These are phyloP conservation scores for Xylariaceae sp. DNA, from an alignment of 2,329 filamentous ascomycete species.

Conservation along the genomic window DNA sequence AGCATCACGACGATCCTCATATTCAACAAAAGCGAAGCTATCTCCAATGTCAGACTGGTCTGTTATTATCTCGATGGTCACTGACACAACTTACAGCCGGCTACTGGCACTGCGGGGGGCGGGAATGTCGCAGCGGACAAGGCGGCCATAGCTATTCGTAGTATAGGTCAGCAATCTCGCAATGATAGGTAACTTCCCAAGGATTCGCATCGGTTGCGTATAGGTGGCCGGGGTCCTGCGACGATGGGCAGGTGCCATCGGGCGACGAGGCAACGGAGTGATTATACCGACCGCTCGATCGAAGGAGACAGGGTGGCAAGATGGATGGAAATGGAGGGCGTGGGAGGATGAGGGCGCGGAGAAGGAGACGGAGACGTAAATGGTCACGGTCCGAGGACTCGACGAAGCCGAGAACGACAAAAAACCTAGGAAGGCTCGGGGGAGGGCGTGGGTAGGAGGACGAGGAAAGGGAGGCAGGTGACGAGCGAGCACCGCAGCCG, in stretches of 20 bases:
- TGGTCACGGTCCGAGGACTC: conserved; percentile 39
- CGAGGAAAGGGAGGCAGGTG: conserved; percentile 29
- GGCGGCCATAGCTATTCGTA: conserved; percentile 79
- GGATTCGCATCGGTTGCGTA: conserved; percentile 27
- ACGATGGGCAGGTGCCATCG: conserved; percentile 28
- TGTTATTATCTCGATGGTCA: conserved; percentile 1
- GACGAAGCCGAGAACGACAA: conserved; percentile 30
- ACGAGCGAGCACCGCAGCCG: conserved; percentile 32
- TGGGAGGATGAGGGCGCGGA: conserved; percentile 24
- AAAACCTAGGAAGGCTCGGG: conserved; percentile 19
- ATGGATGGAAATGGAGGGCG: conserved; percentile 26
- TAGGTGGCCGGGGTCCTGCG: conserved; percentile 27
- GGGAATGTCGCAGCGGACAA: conserved; percentile 97
- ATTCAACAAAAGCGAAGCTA: conserved; percentile 97
- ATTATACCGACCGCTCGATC: conserved; percentile 42
- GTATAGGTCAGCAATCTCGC: conserved; percentile 39
- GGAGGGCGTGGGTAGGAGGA: conserved; percentile 30
- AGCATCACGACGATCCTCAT: conserved; percentile 95
- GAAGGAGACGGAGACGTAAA: too few relatives aligned
- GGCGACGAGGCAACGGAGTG: conserved; percentile 31
- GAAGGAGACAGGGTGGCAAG: conserved; percentile 34
- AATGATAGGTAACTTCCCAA: conserved; percentile 25
- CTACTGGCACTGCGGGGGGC: conserved; percentile 90
- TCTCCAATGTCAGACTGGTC: conserved; percentile 9
- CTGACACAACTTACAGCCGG: conserved; percentile 71